Evolutionary conservation across 1,139 yeast species (phyloP), one percentile per base, ranked within the genome.

Genomic region (Lodderomyces elongisporus): DNA sequence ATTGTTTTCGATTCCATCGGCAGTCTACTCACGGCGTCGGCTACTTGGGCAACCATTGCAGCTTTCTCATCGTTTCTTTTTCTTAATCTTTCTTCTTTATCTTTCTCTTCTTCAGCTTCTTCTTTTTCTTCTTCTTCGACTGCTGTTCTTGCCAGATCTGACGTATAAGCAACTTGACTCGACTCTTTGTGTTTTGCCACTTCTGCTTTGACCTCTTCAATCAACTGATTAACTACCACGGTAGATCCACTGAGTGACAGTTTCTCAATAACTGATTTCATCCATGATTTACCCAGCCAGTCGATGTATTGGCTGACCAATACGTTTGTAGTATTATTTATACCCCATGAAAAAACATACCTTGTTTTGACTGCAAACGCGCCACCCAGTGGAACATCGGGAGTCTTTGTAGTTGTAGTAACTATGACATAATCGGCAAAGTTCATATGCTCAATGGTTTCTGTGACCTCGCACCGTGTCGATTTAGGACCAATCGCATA

Each of bases 351-450:
- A 18, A 74, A 54, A 15, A 67, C 52, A 45, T 66, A 74, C 28
- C 74, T 55, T 5, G 78, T 74, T 34, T 65, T 57, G 4, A 76
- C 78, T 17, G 66, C 57, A 44, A 76, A 76, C 1, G 72, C 66
- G 29, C 60, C 62, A 5, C 82, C 82, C 58, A 74, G 74, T 0
- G 82, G 82, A 4, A 76, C 82, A 44, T 73, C 77, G 0, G 82
- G 82, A 0, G 81, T 75, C 14, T 47, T 53, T 2, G 76, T 62
- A 2, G 57, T 58, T 6, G 70, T 58, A 3, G 59, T 43, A 5
- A 73, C 60, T 22, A 59, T 53, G 5, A 70, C 51, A 39, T 58
- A 54, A 27, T 58, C 59, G 13, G 63, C 53, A 34, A 55, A 63
- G 41, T 74, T 67, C 29, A 58, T 42, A 38, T 66, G 62, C 35